A percentile compares a stretch with the other conserved stretches of the same genome.
Evolutionary conservation across 2,329 filamentous ascomycete species (phyloP).

Genomic region (Colletotrichum lindemuthianum): DNA sequence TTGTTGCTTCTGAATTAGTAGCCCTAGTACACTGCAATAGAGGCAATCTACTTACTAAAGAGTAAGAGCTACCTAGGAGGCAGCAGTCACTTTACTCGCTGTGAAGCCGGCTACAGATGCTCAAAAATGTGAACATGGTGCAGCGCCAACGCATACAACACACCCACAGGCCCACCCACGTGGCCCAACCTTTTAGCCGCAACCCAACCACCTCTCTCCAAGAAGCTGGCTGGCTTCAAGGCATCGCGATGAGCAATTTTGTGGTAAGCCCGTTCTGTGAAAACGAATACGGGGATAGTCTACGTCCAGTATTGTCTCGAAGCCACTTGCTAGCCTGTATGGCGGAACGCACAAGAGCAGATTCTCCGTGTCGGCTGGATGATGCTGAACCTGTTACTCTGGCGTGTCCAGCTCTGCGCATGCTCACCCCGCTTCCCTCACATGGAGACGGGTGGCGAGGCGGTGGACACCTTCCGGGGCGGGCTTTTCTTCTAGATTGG

Average conservation of each 20-base stretch:
- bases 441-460: neutral
- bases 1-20: no score
- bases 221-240: neutral
- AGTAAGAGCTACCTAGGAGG: no score
- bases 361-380: constrained; percentile 24
- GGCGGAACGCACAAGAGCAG: constrained; percentile 8
- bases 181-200: constrained; percentile 13
- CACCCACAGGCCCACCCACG: constrained; percentile 19
- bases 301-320: neutral
- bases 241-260: constrained; percentile 20
- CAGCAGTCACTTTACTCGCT: no score
- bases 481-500: no score
- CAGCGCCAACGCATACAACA: neutral
- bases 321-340: constrained; percentile 23
- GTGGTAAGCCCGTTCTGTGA: neutral
- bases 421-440: constrained; percentile 20
- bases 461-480: neutral
- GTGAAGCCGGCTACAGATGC: neutral
- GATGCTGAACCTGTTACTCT: constrained; percentile 12
- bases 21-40: no score
- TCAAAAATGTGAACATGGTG: neutral
- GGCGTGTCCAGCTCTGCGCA: constrained; percentile 22
- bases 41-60: no score
- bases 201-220: constrained; percentile 14
- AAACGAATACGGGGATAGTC: constrained; percentile 1